Conservation (phyloP, 2,329 filamentous ascomycete species). For the Talaromyces albobiverticillius region DNA sequence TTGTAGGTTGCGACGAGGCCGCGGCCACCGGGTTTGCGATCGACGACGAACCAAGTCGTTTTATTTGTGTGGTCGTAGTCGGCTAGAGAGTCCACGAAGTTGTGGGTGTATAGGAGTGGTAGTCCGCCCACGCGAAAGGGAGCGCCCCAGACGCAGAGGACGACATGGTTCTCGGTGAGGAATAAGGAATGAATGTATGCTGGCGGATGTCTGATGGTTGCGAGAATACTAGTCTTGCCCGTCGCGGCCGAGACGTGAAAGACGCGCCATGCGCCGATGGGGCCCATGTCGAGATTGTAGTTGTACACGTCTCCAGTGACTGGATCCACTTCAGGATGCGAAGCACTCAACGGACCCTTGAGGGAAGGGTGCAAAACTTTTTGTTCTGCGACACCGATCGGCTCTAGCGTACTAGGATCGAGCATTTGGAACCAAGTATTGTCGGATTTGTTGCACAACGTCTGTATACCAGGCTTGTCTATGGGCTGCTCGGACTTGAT, state of each 20-base stretch:
- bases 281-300: conserved; percentile 69
- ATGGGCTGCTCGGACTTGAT: conserved; percentile 17
- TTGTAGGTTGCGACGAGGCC: conserved; percentile 69
- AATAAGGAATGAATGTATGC: conserved; percentile 85
- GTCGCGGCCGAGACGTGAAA: conserved; percentile 63
- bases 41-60: conserved; percentile 71
- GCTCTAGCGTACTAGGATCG: conserved; percentile 69
- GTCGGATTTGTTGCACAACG: conserved; percentile 61
- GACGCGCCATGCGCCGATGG: conserved; percentile 61
- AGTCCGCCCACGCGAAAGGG: conserved; percentile 59
- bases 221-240: conserved; percentile 67
- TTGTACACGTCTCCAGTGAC: conserved; percentile 74
- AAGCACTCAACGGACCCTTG: conserved; percentile 63
- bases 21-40: conserved; percentile 54
- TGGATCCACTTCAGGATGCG: conserved; percentile 71
- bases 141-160: conserved; percentile 70
- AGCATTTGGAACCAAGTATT: conserved; percentile 57
- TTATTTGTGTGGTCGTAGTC: conserved; percentile 57
- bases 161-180: conserved; percentile 65
- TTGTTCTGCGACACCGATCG: conserved; percentile 63
- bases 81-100: conserved; percentile 66
- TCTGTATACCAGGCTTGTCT: conserved; percentile 41
- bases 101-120: conserved; percentile 62
- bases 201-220: conserved; percentile 57
- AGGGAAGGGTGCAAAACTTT: conserved; percentile 63